A percentile compares a stretch with the other conserved stretches of the same genome.
Evolutionary conservation across 2,329 filamentous ascomycete genomes (phyloP).

Genomic region (Pseudohalonectria lignicola): DNA sequence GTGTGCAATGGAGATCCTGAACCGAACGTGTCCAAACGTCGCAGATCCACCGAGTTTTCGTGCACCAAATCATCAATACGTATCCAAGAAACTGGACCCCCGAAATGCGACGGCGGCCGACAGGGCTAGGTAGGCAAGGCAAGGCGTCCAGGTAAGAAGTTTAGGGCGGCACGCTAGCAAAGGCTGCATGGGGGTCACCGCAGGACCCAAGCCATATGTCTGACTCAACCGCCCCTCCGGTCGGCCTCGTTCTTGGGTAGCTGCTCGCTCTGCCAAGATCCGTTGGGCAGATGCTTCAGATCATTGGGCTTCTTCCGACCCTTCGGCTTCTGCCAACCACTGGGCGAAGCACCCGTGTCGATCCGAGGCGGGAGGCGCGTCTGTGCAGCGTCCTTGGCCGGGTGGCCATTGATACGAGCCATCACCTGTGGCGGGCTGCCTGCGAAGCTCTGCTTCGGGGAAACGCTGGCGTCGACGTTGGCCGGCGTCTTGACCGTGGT

Average conservation of each 20-base stretch:
- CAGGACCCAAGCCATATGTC: background rate
- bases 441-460: constrained; percentile 22
- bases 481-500: constrained; percentile 7
- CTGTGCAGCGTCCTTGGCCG: constrained; percentile 39
- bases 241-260: constrained; percentile 48
- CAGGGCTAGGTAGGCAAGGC: background rate
- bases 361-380: background rate
- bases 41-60: background rate
- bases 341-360: background rate
- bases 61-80: background rate
- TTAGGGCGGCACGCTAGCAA: background rate
- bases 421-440: no score
- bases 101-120: no score
- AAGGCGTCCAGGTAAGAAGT: background rate
- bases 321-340: constrained; percentile 50
- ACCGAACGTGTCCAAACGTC: background rate
- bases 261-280: constrained; percentile 35
- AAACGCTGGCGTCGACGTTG: constrained; percentile 21
- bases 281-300: constrained; percentile 32
- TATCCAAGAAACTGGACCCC: constrained; percentile 6
- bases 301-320: constrained; percentile 38
- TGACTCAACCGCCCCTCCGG: constrained; percentile 48
- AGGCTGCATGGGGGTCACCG: background rate
- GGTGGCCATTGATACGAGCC: constrained; percentile 40
- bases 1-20: background rate